Evolutionary conservation across 129 eudicot species (phyloP).

Genomic region (Calendula officinalis): DNA sequence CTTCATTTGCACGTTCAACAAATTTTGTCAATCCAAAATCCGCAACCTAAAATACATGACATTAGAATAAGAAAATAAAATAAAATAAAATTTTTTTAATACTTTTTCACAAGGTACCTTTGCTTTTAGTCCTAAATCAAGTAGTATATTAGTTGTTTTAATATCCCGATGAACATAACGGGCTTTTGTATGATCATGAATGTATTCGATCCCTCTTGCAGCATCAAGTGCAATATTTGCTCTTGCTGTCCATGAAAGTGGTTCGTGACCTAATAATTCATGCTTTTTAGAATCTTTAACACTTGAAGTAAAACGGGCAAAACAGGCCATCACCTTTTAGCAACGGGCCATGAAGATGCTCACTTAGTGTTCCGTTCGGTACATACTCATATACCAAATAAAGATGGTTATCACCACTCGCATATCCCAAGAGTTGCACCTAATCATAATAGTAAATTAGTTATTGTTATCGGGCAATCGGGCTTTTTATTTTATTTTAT

Average conservation of each 20-base stretch:
- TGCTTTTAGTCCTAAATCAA: constrained; percentile 43
- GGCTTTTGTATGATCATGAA: constrained; percentile 48
- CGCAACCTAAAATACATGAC: constrained; percentile 26
- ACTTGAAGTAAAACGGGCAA: neutral
- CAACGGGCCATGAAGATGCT: constrained; percentile 42
- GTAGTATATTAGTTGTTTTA: constrained; percentile 42
- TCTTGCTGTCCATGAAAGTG: constrained; percentile 45
- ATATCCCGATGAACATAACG: constrained; percentile 47
- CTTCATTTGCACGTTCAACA: constrained; percentile 38
- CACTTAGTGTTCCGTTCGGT: constrained; percentile 39
- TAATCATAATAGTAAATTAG: constrained; percentile 7
- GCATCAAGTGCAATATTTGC: constrained; percentile 44
- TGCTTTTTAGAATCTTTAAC: constrained; percentile 14
- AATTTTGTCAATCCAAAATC: constrained; percentile 43
- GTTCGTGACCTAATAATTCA: constrained; percentile 31
- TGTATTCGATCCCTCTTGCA: constrained; percentile 44
- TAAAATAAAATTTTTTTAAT: neutral
- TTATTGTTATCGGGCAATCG: neutral
- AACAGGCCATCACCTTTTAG: constrained; percentile 27
- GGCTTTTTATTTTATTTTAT: neutral
- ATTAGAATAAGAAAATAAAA: neutral
- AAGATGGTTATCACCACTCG: constrained; percentile 47
- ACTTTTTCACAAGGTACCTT: constrained; percentile 24
- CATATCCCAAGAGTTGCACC: constrained; percentile 46
- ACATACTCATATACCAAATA: constrained; percentile 42